Percentiles rank a stretch among this genome's conserved stretches.
These are phyloP conservation scores for Pyricularia sp. DNA, from an alignment of 2,329 filamentous ascomycete species.

Conservation along the genomic window DNA sequence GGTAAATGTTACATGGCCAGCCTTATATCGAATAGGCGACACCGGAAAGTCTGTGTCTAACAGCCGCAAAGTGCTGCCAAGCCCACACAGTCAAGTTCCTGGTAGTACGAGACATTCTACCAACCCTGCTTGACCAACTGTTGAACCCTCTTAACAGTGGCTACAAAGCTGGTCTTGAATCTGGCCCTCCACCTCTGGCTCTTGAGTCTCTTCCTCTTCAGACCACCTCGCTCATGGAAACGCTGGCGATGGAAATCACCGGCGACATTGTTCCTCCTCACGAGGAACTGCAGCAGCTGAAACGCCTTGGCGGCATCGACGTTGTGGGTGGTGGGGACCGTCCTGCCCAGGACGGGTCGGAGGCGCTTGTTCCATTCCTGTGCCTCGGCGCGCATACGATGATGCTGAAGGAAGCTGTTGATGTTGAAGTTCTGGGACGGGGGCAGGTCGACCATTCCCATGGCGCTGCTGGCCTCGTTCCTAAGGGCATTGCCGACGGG, in stretches of 20 bases:
- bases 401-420: conserved; percentile 11
- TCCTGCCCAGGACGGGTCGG: conserved; percentile 30
- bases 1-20: background rate
- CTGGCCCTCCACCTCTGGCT: conserved; percentile 55
- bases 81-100: background rate
- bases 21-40: background rate
- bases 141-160: conserved; percentile 49
- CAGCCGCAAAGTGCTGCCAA: background rate
- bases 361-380: conserved; percentile 18
- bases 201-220: conserved; percentile 64
- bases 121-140: conserved; percentile 68
- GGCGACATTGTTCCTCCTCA: conserved; percentile 42
- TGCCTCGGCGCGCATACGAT: conserved; percentile 9
- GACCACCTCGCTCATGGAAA: conserved; percentile 61
- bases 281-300: conserved; percentile 23
- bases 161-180: conserved; percentile 57
- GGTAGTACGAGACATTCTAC: conserved; percentile 26
- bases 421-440: conserved; percentile 7
- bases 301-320: conserved; percentile 34
- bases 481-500: background rate
- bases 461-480: background rate
- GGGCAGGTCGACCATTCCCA: background rate
- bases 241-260: conserved; percentile 43
- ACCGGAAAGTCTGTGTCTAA: background rate
- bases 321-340: conserved; percentile 25